Evolutionary conservation across 2,329 filamentous ascomycete species (phyloP), one percentile per base, ranked within the genome.

Genomic region (Ophiostoma montium): DNA sequence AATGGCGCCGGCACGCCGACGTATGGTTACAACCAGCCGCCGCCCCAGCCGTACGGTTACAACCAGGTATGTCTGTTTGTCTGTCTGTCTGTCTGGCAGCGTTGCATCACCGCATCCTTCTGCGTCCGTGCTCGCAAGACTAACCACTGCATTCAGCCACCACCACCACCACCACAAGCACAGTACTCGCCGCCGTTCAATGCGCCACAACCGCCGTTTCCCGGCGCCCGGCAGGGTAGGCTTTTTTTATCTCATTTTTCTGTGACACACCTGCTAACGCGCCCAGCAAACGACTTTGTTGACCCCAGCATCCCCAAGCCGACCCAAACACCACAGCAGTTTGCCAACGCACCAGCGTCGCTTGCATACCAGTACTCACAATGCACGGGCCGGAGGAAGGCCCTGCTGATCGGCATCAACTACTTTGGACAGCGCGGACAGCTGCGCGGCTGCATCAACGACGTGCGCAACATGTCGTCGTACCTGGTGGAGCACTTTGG

Each of bases 401-500:
- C 89, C 5, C 70, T 95, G 30, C 67, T 96, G 53, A 90, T 95
- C 57, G 90, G 90, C 49, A 95, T 95, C 71, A 95, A 95, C 68
- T 95, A 96, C 67, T 95, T 95, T 62, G 82, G 84, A n/a, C 52
- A 95, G 67, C 80, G 86, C 51, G 89, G 89, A 27, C 86, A 95
- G 70, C 72, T 95, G 44, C 75, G 88, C 51, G 90, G 90, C 42
- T 96, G 90, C 62, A 95, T 95, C 70, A 95, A 96, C 62, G 90
- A 96, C 63, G 90, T 95, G 39, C 86, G 89, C 67, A 95, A 95
- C 69, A 94, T 96, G 87, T 94, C 88, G 19, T 75, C 76, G 46
- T 96, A 95, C 62, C 71, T 96, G 51, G 86, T 86, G 55, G 80
- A 89, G 64, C 81, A 87, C 61, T 95, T 94, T 64, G 85, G 85